Base-by-base conservation (phyloP, 768 basidiomycete genomes). In the Pulveroboletus sp. region DNA sequence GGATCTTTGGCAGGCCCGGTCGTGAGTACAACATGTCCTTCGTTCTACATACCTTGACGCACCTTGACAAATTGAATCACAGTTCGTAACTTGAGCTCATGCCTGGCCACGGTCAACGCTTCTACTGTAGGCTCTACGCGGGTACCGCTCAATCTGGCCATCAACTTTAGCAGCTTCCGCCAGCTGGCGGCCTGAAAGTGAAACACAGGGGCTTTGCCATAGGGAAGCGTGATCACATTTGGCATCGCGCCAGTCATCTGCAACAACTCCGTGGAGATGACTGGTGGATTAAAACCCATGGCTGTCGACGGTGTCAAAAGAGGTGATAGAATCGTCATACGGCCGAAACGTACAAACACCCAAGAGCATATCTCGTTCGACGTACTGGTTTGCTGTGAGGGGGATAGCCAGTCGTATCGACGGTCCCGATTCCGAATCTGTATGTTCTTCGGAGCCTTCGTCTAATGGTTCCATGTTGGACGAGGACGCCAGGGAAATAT, bases 21-120 rank as follows among this genome's bases (percentile, higher is more conserved):
- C 24, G 38, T 53, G 38, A 54, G 51, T 32, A 52, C 10, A 10
- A 30, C 11, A 13, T 0, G 10, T 43, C 23, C 30, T 12, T 32
- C 44, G 19, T 41, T 12, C 47, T 36, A 29, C 29, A 17, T 27
- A 40, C 13, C 37, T 44, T 9, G 30, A 58, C 76, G 45, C 57
- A 87, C 89, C 74, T 82, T 86, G 43, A 89, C 75, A 58, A 91
- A 89, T 59, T 91, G 89, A 47, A 92, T 68, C 0, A 91, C 85
- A 0, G 83, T 83, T 35, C 89, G 82, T 38, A 92, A 68, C 51
- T 76, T 77, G 43, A 83, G 71, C 6, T 78, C 77, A 16, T 70
- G 71, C 58, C 82, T 83, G 26, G 76, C 71, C 0, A 76, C 66
- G 1, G 81, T 78, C 55, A 86, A 67, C 1, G 85, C 82, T 57